Evolutionary conservation across 2,329 filamentous ascomycete species (phyloP).

Genomic region (Stagonosporopsis vannaccii): DNA sequence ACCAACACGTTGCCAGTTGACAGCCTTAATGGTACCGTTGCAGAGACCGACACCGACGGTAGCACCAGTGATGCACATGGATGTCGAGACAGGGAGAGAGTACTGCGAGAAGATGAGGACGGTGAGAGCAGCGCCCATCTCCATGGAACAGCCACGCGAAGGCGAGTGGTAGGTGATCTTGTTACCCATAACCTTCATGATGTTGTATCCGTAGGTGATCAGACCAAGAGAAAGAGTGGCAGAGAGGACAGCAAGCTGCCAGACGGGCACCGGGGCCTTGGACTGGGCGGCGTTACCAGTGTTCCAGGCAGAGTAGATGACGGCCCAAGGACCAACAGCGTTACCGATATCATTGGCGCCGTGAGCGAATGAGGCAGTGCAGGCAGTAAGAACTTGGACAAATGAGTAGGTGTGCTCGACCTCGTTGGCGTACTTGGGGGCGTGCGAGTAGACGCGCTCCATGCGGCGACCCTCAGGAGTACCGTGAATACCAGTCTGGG

Average conservation of each 20-base stretch:
- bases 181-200: slow-evolving; percentile 88
- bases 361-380: slow-evolving; percentile 60
- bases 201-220: slow-evolving; percentile 81
- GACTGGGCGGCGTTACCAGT: slow-evolving; percentile 69
- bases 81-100: slow-evolving; percentile 74
- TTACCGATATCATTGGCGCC: slow-evolving; percentile 71
- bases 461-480: slow-evolving; percentile 78
- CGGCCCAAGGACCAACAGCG: slow-evolving; percentile 48
- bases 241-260: slow-evolving; percentile 77
- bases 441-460: slow-evolving; percentile 67
- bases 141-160: slow-evolving; percentile 71
- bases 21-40: slow-evolving; percentile 74
- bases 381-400: slow-evolving; percentile 59
- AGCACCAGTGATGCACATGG: slow-evolving; percentile 77
- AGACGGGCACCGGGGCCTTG: slow-evolving; percentile 73
- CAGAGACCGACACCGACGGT: slow-evolving; percentile 80
- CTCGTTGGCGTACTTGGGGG: slow-evolving; percentile 48
- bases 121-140: slow-evolving; percentile 79
- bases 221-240: slow-evolving; percentile 69
- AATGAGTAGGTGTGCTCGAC: slow-evolving; percentile 55
- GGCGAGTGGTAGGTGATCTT: slow-evolving; percentile 76
- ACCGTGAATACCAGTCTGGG: slow-evolving; percentile 72
- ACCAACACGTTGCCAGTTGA: slow-evolving; percentile 75
- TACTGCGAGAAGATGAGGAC: slow-evolving; percentile 79
- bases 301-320: slow-evolving; percentile 48